A percentile compares a stretch with the other conserved stretches of the same genome.
phyloP scores from a whole-genome alignment of 805 yeast species.

The Tetrapisispora arboricola region DNA sequence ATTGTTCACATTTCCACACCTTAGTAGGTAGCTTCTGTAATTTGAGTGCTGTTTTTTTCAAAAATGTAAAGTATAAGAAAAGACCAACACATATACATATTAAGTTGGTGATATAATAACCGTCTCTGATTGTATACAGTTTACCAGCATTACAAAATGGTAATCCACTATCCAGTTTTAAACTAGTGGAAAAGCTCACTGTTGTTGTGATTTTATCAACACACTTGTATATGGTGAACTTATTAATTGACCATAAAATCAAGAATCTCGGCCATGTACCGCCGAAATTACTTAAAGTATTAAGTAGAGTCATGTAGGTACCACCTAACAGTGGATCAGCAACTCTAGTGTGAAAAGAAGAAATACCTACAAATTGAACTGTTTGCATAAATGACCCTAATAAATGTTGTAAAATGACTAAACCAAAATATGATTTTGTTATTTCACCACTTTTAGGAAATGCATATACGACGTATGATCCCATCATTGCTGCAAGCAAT shows the following conservation, averaged over 20 bases:
- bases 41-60: constrained; percentile 47
- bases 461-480: constrained; percentile 58
- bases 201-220: constrained; percentile 4
- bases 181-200: not conserved
- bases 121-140: constrained; percentile 50
- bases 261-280: constrained; percentile 96
- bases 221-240: constrained; percentile 61
- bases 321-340: constrained; percentile 97
- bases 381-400: constrained; percentile 88
- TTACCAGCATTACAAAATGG: constrained; percentile 1
- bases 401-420: constrained; percentile 73
- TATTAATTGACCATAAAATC: constrained; percentile 70
- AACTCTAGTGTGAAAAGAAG: constrained; percentile 89
- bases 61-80: constrained; percentile 52
- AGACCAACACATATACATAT: constrained; percentile 64
- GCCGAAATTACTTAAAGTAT: constrained; percentile 85
- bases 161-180: not conserved
- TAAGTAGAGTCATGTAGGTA: constrained; percentile 92
- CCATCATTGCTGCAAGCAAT: constrained; percentile 60
- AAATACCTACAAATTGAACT: constrained; percentile 85
- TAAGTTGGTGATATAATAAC: constrained; percentile 70
- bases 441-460: constrained; percentile 57
- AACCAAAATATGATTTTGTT: constrained; percentile 42
- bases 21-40: constrained; percentile 64
- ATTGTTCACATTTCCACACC: constrained; percentile 51